A percentile compares a stretch with the other conserved stretches of the same genome.
These are phyloP conservation scores for Colletotrichum sp. DNA, from an alignment of 2,329 filamentous ascomycete species.

Conservation along the genomic window DNA sequence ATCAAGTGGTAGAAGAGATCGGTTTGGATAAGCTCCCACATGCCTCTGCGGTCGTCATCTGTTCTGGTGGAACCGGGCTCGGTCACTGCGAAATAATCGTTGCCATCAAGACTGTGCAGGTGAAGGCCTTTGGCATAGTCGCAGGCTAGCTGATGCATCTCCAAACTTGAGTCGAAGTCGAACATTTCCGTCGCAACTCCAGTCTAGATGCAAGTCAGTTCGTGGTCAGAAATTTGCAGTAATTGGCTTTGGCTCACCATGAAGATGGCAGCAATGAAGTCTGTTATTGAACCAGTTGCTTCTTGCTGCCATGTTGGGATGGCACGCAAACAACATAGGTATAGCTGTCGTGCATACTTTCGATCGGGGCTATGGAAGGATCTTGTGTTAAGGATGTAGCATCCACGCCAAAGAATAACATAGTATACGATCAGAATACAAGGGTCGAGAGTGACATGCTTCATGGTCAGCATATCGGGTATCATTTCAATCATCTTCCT, in stretches of 20 bases:
- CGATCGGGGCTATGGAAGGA: constrained; percentile 5
- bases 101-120: constrained; percentile 33
- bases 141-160: constrained; percentile 32
- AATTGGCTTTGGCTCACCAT: constrained; percentile 23
- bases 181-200: constrained; percentile 33
- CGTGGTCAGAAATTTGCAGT: rapidly evolving
- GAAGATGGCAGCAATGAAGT: constrained; percentile 34
- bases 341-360: constrained; percentile 28
- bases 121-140: constrained; percentile 35
- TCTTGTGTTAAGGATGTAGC: constrained; percentile 13
- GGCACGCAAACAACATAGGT: constrained; percentile 33
- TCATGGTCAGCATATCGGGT: constrained; percentile 31
- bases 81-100: constrained; percentile 15
- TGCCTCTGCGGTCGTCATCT: constrained; percentile 30
- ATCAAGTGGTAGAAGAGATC: constrained; percentile 36
- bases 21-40: constrained; percentile 38
- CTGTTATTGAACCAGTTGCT: constrained; percentile 32
- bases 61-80: neutral
- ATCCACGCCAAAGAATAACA: constrained; percentile 33
- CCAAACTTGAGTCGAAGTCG: constrained; percentile 35
- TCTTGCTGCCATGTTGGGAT: constrained; percentile 34
- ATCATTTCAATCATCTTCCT: constrained; percentile 31
- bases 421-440: constrained; percentile 36
- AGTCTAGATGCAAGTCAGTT: constrained; percentile 15
- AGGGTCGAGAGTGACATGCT: constrained; percentile 32